Evolutionary conservation across 1,284 basidiomycete genomes (phyloP), one percentile per base, ranked within the genome.

Genomic region (Cryptococcus hybrid): DNA sequence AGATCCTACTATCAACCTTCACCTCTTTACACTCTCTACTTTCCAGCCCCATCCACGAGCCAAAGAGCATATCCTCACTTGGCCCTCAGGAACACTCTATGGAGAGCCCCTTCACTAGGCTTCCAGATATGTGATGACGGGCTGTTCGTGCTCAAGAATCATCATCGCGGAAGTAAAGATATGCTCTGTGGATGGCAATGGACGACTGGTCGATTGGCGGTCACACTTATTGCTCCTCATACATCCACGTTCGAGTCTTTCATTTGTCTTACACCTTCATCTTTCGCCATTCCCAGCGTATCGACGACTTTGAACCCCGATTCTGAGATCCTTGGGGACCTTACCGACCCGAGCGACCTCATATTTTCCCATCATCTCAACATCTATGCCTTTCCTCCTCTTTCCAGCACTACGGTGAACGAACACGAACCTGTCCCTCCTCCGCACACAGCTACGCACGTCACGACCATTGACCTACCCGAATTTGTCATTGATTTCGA

Each of bases 111-210:
- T 24, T 51, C 54, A 24, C 63, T 75, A 8, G 69, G 68, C 7
- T 75, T 75, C 59, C 73, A 78, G 62, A 75, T 78, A 36, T 74
- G 73, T 58, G 77, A 78, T 56, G 75, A 78, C 51, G 67, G 68
- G 9, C 44, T 78, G n/a, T 76, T 66, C 49, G 60, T 78, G 3
- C 52, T 77, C 51, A 58, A 63, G 36, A 66, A 71, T 35, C 64
- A 67, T 35, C 57, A 48, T 47, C 53, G 34, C 18, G 49, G 59
- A 40, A 49, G 52, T 39, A 53, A 48, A 37, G 69, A 74, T 56
- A 54, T 61, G 54, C 43, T 77, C 1, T 57, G 56, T 36, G 76
- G 72, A 7, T 78, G 73, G 74, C 70, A 78, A 47, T 78, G 76
- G 76, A 71, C 72, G 2, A 76, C 70, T 0, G 74, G 76, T 7